A percentile compares a stretch with the other conserved stretches of the same genome.
phyloP scores from a whole-genome alignment of 2,329 filamentous ascomycete species.

The Colletotrichum cuscutae region DNA sequence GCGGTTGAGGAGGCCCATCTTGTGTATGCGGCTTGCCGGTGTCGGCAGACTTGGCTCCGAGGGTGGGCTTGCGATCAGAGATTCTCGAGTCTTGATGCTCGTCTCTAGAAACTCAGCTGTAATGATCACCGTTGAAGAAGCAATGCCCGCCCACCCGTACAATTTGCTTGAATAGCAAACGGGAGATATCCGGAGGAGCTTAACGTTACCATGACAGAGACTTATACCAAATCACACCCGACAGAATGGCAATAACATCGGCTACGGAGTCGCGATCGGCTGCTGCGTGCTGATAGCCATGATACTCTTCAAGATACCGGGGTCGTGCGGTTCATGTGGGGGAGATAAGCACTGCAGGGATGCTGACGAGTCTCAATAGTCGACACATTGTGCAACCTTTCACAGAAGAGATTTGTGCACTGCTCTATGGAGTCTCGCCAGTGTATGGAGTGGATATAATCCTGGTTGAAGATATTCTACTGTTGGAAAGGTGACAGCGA shows the following conservation, averaged over 20 bases:
- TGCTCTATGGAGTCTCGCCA: too few species aligned
- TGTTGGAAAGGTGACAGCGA: too few species aligned
- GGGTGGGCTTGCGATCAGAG: too few species aligned
- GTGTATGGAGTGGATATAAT: too few species aligned
- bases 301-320: constrained; percentile 4
- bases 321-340: constrained; percentile 10
- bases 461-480: too few species aligned
- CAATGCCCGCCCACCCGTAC: background rate
- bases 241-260: background rate
- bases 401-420: background rate
- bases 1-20: constrained; percentile 25
- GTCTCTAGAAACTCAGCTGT: background rate
- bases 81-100: too few species aligned
- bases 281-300: constrained; percentile 3
- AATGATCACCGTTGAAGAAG: background rate
- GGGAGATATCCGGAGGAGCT: background rate
- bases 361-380: background rate
- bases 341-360: constrained; percentile 30
- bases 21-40: too few species aligned
- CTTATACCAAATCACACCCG: constrained; percentile 19
- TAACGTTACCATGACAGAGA: background rate
- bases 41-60: too few species aligned
- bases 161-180: background rate
- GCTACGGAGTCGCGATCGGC: background rate
- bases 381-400: background rate